A percentile compares a stretch with the other conserved stretches of the same genome.
phyloP scores from a whole-genome alignment of 371 early-diverging fungal species.

The Coemansia sp. region DNA sequence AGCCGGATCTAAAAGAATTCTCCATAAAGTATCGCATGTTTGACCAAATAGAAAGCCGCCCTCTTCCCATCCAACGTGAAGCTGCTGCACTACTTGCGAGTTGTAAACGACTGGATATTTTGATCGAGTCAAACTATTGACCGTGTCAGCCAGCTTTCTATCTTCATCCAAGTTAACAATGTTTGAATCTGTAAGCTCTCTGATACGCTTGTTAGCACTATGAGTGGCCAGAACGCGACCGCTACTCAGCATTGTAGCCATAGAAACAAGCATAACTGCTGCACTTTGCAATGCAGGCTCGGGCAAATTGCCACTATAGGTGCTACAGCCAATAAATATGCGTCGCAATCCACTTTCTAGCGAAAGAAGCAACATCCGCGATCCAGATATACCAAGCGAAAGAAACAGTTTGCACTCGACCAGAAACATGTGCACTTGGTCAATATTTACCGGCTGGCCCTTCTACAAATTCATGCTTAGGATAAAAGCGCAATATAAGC shows the following conservation, averaged over 20 bases:
- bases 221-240: constrained; percentile 14
- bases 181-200: constrained; percentile 16
- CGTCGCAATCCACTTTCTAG: constrained; percentile 26
- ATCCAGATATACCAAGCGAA: constrained; percentile 38
- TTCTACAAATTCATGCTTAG: constrained; percentile 9
- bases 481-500: neutral
- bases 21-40: constrained; percentile 25
- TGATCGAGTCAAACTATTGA: neutral
- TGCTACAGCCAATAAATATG: constrained; percentile 16
- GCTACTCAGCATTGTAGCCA: constrained; percentile 26
- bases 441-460: constrained; percentile 18
- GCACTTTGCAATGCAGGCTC: constrained; percentile 35
- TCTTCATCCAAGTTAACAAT: constrained; percentile 6
- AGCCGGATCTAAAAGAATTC: neutral
- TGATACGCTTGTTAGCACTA: neutral
- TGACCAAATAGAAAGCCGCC: constrained; percentile 37
- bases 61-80: constrained; percentile 18
- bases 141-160: neutral
- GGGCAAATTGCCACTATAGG: constrained; percentile 17
- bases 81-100: neutral
- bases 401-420: constrained; percentile 29
- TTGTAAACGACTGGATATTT: constrained; percentile 27
- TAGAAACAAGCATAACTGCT: constrained; percentile 14
- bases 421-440: constrained; percentile 35
- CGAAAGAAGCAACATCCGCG: constrained; percentile 26